These are phyloP conservation scores for Mastigamoeba balamuthi DNA, from an alignment of 78 protist genomes.

Conservation along the genomic window DNA sequence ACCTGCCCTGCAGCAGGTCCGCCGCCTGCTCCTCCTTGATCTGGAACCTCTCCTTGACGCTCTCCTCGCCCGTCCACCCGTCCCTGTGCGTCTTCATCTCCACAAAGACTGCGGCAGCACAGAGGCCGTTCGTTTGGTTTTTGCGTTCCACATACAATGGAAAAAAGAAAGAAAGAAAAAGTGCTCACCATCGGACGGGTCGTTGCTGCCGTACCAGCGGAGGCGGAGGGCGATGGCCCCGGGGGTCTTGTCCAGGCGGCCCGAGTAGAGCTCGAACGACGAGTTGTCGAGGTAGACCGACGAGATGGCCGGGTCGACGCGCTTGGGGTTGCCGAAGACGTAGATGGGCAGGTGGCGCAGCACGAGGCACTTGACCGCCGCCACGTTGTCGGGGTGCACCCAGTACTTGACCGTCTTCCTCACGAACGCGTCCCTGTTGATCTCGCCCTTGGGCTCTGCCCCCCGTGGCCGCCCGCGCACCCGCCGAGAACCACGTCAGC, in stretches of 20 bases:
- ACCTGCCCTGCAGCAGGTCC: not conserved
- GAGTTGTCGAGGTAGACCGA: conserved; percentile 38
- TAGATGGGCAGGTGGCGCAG: conserved; percentile 12
- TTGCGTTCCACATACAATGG: no score
- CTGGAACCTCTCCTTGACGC: conserved; percentile 32
- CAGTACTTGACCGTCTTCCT: conserved; percentile 48
- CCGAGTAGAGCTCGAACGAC: conserved; percentile 14
- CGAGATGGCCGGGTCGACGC: conserved; percentile 2
- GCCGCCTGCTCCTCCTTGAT: conserved; percentile 8
- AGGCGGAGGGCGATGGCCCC: conserved; percentile 27
- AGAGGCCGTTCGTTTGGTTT: no score
- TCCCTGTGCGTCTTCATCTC: conserved; percentile 50
- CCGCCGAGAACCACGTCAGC: no score
- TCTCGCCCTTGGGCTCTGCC: no score
- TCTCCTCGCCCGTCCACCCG: conserved; percentile 30
- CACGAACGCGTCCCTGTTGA: no score
- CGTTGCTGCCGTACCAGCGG: conserved; percentile 43
- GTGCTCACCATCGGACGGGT: no score
- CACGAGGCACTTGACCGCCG: conserved; percentile 8
- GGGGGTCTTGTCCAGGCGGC: conserved; percentile 25
- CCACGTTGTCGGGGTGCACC: conserved; percentile 30
- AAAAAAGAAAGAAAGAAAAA: no score
- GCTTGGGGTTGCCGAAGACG: not conserved
- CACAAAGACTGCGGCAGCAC: conserved; percentile 7
- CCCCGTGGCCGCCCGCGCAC: no score